A percentile compares a stretch with the other conserved stretches of the same genome.
Evolutionary conservation across 2,329 filamentous ascomycete species (phyloP).

Genomic region (Fusarium brachygibbosum): DNA sequence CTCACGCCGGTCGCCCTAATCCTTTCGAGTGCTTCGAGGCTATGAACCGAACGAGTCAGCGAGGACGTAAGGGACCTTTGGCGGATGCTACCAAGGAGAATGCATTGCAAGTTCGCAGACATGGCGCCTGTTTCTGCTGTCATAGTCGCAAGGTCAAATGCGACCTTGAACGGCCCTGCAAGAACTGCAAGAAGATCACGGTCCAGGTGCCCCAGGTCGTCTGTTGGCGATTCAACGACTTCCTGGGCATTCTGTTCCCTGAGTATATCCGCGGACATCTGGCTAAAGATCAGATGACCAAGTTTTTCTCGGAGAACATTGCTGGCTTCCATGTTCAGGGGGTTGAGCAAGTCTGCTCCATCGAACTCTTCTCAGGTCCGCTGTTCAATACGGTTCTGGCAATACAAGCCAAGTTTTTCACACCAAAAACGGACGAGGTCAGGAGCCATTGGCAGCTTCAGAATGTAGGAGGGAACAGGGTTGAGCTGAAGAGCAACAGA

Average conservation of each 20-base stretch:
- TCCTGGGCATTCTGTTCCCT: constrained; percentile 66
- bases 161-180: constrained; percentile 68
- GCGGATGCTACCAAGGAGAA: constrained; percentile 67
- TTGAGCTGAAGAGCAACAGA: constrained; percentile 58
- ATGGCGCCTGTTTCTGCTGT: constrained; percentile 71
- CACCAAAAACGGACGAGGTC: constrained; percentile 61
- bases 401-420: constrained; percentile 67
- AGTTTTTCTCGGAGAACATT: constrained; percentile 65
- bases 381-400: constrained; percentile 61
- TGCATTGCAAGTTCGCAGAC: constrained; percentile 66
- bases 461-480: constrained; percentile 52
- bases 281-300: constrained; percentile 62
- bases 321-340: constrained; percentile 59
- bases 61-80: constrained; percentile 69
- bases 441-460: constrained; percentile 65
- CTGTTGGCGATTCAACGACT: constrained; percentile 72
- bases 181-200: constrained; percentile 68
- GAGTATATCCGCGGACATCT: constrained; percentile 66
- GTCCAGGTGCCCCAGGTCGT: constrained; percentile 65
- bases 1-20: constrained; percentile 64
- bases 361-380: constrained; percentile 64
- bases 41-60: constrained; percentile 63
- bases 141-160: constrained; percentile 71
- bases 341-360: constrained; percentile 56
- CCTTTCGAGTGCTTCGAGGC: constrained; percentile 69